Evolutionary conservation across 345 rosid species (phyloP).

Genomic region (Euphorbia peplus): DNA sequence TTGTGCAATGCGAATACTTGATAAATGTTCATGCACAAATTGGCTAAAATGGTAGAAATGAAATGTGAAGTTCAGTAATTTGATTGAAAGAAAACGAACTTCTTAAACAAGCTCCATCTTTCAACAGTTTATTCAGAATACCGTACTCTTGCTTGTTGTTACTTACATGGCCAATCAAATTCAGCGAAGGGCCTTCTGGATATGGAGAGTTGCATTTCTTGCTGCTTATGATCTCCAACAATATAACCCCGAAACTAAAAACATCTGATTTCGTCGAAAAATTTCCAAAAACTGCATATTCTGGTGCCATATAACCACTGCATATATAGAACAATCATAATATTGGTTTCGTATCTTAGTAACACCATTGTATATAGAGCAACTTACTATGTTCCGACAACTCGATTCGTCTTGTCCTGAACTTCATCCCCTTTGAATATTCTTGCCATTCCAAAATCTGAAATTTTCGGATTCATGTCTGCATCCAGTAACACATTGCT

Average conservation of each 20-base stretch:
- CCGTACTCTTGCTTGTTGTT: too few species aligned
- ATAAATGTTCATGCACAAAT: too few species aligned
- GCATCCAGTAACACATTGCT: conserved; percentile 18
- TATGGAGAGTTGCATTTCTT: conserved; percentile 9
- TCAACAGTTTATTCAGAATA: too few species aligned
- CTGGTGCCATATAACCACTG: conserved; percentile 21
- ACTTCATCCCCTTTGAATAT: conserved; percentile 7
- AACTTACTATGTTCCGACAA: conserved; percentile 24
- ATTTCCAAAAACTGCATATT: conserved; percentile 9
- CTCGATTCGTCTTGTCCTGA: background rate
- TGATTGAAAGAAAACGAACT: too few species aligned
- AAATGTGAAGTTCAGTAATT: too few species aligned
- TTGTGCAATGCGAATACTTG: too few species aligned
- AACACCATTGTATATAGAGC: background rate
- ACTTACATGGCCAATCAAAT: conserved; percentile 15
- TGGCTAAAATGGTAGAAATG: too few species aligned
- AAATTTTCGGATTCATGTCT: conserved; percentile 16
- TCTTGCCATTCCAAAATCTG: conserved; percentile 20
- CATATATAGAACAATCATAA: background rate
- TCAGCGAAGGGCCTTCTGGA: background rate
- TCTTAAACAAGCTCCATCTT: too few species aligned
- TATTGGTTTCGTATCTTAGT: background rate
- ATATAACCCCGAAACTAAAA: conserved; percentile 1
- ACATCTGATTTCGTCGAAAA: conserved; percentile 13
- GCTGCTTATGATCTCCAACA: conserved; percentile 6